Evolutionary conservation across 2,329 filamentous ascomycete species (phyloP).

Genomic region (Cladobotryum mycophilum): DNA sequence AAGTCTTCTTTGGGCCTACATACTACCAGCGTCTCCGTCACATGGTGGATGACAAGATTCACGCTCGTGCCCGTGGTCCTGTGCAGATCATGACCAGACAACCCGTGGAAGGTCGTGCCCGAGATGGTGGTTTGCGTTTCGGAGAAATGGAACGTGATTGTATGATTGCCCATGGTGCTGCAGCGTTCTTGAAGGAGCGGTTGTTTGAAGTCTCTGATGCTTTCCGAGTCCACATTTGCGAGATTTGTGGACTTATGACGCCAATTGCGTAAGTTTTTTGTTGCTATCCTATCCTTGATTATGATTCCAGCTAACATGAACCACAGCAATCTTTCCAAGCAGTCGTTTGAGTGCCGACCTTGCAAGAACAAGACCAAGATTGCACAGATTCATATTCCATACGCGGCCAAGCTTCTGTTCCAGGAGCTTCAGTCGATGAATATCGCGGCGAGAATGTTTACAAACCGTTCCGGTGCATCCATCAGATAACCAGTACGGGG

Average conservation of each 20-base stretch:
- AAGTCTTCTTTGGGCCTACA: conserved; percentile 94
- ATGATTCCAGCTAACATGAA: conserved; percentile 26
- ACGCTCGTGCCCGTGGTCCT: conserved; percentile 93
- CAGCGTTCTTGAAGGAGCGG: conserved; percentile 93
- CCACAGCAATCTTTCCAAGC: conserved; percentile 80
- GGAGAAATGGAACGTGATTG: conserved; percentile 99
- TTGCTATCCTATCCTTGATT: not conserved
- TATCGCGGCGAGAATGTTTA: conserved; percentile 96
- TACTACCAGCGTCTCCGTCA: conserved; percentile 98
- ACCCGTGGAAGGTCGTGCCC: conserved; percentile 94
- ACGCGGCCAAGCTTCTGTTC: conserved; percentile 96
- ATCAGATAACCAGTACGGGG: conserved; percentile 45
- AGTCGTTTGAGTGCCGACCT: conserved; percentile 91
- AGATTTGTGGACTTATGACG: conserved; percentile 98
- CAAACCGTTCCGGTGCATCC: conserved; percentile 69
- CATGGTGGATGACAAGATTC: conserved; percentile 99
- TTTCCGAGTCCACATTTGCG: conserved; percentile 96
- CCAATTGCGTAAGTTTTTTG: conserved; percentile 83
- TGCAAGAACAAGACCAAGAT: conserved; percentile 99
- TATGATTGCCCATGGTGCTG: conserved; percentile 99
- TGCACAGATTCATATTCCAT: conserved; percentile 94
- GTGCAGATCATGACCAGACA: conserved; percentile 96
- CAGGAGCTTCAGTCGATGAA: conserved; percentile 98
- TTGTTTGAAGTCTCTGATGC: conserved; percentile 97
- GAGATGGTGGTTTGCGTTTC: conserved; percentile 97